Base-by-base conservation (phyloP, 2,329 filamentous ascomycete species). In the Fusarium buharicum region DNA sequence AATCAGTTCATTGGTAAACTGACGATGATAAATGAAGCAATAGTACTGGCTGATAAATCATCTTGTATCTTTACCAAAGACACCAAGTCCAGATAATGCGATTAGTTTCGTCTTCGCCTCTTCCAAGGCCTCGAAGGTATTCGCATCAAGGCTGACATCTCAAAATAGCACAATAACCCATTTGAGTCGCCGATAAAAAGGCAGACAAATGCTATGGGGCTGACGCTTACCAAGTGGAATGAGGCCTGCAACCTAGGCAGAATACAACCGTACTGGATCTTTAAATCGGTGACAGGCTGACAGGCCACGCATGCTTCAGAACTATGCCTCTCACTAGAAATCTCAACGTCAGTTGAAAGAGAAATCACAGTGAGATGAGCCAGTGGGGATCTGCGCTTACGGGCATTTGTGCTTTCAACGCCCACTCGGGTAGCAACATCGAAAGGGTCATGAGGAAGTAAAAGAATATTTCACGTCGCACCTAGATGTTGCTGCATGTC, bases 371-470 rank as follows among this genome's bases (percentile, higher is more conserved):
- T 50, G 52, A 65, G 45, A 51, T 50, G 41, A 50, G 47, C 56
- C n/a, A 40, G 49, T 50, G 36, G 12, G 59, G 62, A 63, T 64
- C 62, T 59, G 62, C 62, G 20, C 38, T 66, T 52, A 54, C 30
- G 41, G 36, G 48, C 30, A 38, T 38, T 47, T 18, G 39, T 48
- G 30, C 33, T 61, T 28, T 41, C 28, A 36, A 45, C 38, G 38
- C 36, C 62, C 46, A 63, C 38, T 47, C 40, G 39, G 41, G 48
- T 43, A 34, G 17, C 20, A n/a, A 24, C 46, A 53, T 36, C 47
- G 41, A 55, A 49, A 52, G 18, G 61, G 62, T 59, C 56, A 65
- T 50, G 57, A 59, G 50, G 44, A 59, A 62, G 38, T 57, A 45
- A 38, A 40, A 48, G 47, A 37, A 39, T 46, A 24, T 53, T 49